Evolutionary conservation across 1,284 basidiomycete genomes (phyloP).

Genomic region (Takashimella koratensis): DNA sequence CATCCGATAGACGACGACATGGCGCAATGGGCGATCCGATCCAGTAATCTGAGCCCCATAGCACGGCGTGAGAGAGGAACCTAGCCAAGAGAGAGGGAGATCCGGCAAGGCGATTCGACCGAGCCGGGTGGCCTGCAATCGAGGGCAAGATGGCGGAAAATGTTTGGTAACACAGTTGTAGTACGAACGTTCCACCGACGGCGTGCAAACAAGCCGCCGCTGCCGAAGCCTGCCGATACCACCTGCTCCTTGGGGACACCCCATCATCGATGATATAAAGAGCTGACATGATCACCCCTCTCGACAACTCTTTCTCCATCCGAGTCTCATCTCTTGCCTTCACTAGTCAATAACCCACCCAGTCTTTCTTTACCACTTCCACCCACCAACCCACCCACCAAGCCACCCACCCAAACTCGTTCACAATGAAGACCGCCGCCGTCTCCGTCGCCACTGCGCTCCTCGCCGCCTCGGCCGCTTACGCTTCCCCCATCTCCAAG

Average conservation of each 20-base stretch:
- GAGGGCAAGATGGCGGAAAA: background rate
- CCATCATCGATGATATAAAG: too few relatives aligned
- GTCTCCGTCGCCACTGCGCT: slow-evolving; percentile 8
- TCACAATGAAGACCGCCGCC: slow-evolving; percentile 19
- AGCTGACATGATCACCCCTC: background rate
- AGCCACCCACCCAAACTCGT: slow-evolving; percentile 1
- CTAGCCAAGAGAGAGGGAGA: too few relatives aligned
- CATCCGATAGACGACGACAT: too few relatives aligned
- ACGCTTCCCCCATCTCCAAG: slow-evolving; percentile 12
- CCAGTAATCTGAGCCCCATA: too few relatives aligned
- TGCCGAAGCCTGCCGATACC: too few relatives aligned
- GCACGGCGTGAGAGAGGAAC: too few relatives aligned
- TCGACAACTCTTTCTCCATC: too few relatives aligned
- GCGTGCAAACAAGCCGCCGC: background rate
- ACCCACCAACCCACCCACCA: background rate
- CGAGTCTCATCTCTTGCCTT: too few relatives aligned
- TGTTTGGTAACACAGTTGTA: background rate
- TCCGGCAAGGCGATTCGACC: too few relatives aligned
- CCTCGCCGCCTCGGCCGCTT: slow-evolving; percentile 14
- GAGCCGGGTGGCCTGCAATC: too few relatives aligned
- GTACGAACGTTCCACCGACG: background rate
- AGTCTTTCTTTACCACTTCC: background rate
- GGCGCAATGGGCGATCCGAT: too few relatives aligned
- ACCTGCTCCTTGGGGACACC: too few relatives aligned
- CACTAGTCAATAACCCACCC: background rate